Base-by-base conservation (phyloP, 495 filamentous ascomycete genomes). In the Neurospora sublineolata region DNA sequence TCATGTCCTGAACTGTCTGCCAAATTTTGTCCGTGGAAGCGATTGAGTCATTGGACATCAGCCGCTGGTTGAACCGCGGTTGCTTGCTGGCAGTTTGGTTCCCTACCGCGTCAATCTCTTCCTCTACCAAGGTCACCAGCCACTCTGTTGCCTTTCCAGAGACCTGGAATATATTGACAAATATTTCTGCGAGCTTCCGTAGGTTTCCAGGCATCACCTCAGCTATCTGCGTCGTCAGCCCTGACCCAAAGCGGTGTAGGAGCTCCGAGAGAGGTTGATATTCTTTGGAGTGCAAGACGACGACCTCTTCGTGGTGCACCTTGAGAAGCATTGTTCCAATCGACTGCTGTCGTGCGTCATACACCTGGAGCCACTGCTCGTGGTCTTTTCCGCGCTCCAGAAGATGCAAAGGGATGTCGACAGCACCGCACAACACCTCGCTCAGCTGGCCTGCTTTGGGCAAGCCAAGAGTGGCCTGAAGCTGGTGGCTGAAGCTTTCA, bases 81-180 rank as follows among this genome's bases (percentile, higher is more conserved):
- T 91, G 87, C 72, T 86, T 90, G 69, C 89, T 84, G 1, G 87
- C 85, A 16, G 86, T 83, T 75, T 97, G 94, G 78, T 90, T 97
- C 72, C 92, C 89, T 11, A 94, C 87, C 9, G 93, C 94, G 77
- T 98, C 95, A 70, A 99, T 98, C 79, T 99, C 95, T 75, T 97
- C 94, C 77, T 99, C 96, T 12, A 97, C 92, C 68, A 99, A 84
- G 3, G 91, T 88, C 82, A 93, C 95, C 37, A 99, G 86, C 95
- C 95, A 99, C 68, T 97, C 93, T 42, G 86, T 89, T 14, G 92
- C 91, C 69, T 89, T 88, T 4, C 93, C 94, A n/a, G 93, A 94
- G 14, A 97, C 96, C 78, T 99, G 95, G 76, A 92, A 99, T 69
- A 99, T 96, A 76, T 97, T 93, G 74, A 98, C 84, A 64, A 99